These are phyloP conservation scores for Torulaspora globosa DNA, from an alignment of 1,139 yeast genomes.

Conservation along the genomic window DNA sequence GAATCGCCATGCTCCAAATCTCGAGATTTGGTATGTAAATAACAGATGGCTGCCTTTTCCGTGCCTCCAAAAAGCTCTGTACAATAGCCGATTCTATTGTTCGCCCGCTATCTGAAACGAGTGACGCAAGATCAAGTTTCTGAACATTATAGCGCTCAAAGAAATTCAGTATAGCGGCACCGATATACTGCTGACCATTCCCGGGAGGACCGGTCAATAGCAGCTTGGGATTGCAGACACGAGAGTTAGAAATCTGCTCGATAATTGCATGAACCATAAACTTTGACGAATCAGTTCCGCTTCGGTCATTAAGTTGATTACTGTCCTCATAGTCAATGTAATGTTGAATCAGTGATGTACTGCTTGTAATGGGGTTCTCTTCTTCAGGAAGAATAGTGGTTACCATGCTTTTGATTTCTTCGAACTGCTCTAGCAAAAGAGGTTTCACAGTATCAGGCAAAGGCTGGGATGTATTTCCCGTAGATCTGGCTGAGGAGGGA, in stretches of 20 bases:
- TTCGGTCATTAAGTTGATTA: slow-evolving; percentile 36
- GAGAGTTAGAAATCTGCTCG: slow-evolving; percentile 54
- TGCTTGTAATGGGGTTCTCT: slow-evolving; percentile 16
- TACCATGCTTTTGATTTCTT: slow-evolving; percentile 47
- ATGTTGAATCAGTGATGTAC: slow-evolving; percentile 36
- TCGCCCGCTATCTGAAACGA: slow-evolving; percentile 75
- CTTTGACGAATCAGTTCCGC: slow-evolving; percentile 59
- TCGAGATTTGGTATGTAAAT: slow-evolving; percentile 81
- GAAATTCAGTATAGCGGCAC: slow-evolving; percentile 74
- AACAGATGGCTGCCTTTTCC: slow-evolving; percentile 86
- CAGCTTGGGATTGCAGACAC: slow-evolving; percentile 80
- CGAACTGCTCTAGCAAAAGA: slow-evolving; percentile 50
- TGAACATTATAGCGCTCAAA: slow-evolving; percentile 91
- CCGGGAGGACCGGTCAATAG: slow-evolving; percentile 74
- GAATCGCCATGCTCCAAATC: slow-evolving; percentile 66
- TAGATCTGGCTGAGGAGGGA: slow-evolving; percentile 88
- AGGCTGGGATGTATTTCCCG: slow-evolving; percentile 71
- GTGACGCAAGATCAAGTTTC: slow-evolving; percentile 70
- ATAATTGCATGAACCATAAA: slow-evolving; percentile 63
- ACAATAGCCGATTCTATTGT: slow-evolving; percentile 83
- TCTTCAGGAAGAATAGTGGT: slow-evolving; percentile 61
- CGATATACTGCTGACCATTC: slow-evolving; percentile 82
- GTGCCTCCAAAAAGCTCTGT: slow-evolving; percentile 82
- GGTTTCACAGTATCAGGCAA: slow-evolving; percentile 71
- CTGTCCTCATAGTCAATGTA: slow-evolving; percentile 34